Percentiles rank a stretch among this genome's conserved stretches.
phyloP scores from a whole-genome alignment of 176 grass and related monocot genomes.

The Hsuehochloa calcarea region DNA sequence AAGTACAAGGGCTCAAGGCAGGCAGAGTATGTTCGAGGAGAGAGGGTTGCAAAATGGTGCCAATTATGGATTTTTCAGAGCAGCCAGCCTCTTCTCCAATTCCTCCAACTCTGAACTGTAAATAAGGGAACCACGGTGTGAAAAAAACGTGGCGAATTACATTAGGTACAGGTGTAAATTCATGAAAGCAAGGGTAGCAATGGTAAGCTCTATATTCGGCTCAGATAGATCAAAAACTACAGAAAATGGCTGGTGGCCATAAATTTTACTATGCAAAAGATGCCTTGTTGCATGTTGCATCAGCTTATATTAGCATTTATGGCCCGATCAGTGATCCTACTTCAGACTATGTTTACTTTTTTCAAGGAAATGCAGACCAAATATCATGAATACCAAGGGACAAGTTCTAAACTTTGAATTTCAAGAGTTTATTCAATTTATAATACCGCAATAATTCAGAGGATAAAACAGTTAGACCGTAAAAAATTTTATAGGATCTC shows the following conservation, averaged over 20 bases:
- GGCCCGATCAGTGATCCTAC: constrained; percentile 19
- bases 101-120: constrained; percentile 74
- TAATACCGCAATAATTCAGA: not conserved
- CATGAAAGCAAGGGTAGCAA: not conserved
- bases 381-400: not conserved
- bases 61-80: constrained; percentile 59
- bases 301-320: not conserved
- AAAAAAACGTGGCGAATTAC: constrained; percentile 12
- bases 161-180: constrained; percentile 5
- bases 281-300: not conserved
- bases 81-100: constrained; percentile 75
- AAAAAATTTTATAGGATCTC: not conserved
- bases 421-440: constrained; percentile 3
- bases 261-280: not conserved
- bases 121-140: constrained; percentile 20
- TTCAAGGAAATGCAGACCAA: not conserved
- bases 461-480: not conserved
- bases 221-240: not conserved
- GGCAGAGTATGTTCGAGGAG: not conserved
- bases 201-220: not conserved
- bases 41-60: not conserved
- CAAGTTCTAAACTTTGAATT: not conserved
- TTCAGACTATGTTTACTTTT: not conserved
- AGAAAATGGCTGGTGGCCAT: not conserved
- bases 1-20: not conserved